These are phyloP conservation scores for Alternaria sp. DNA, from an alignment of 2,329 filamentous ascomycete species.

Conservation along the genomic window DNA sequence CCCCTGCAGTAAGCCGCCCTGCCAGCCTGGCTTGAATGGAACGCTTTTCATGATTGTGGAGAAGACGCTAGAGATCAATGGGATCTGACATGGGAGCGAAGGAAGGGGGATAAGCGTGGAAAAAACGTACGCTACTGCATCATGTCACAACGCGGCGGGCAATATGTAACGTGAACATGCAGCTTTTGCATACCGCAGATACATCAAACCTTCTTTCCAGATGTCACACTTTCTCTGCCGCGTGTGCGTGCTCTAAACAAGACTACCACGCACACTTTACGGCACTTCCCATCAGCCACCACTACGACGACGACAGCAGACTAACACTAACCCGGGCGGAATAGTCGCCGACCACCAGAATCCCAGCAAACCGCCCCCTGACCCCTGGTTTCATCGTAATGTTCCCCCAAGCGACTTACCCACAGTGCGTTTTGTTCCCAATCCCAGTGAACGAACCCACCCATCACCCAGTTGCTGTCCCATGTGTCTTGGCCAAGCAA, in stretches of 20 bases:
- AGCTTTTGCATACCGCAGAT: background rate
- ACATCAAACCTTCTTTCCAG: conserved; percentile 3
- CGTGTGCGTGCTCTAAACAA: background rate
- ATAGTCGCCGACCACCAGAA: background rate
- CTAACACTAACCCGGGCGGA: background rate
- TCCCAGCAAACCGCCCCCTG: background rate
- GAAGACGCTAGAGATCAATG: conserved; percentile 6
- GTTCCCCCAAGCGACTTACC: conserved; percentile 2
- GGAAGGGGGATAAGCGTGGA: conserved; percentile 6
- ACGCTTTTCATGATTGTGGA: conserved; percentile 9
- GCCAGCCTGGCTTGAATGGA: conserved; percentile 2
- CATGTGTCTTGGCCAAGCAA: background rate
- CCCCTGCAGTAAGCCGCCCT: background rate
- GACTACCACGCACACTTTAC: background rate
- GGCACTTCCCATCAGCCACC: background rate
- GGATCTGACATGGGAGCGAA: background rate
- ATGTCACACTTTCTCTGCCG: background rate
- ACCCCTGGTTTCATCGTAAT: conserved; percentile 7
- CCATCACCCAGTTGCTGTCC: background rate
- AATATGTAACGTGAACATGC: conserved; percentile 5
- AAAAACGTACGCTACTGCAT: conserved; percentile 15
- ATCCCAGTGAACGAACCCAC: background rate
- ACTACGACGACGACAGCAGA: background rate
- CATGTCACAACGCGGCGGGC: conserved; percentile 5
- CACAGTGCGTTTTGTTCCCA: conserved; percentile 1